Base-by-base conservation (phyloP, 2,329 filamentous ascomycete genomes). In the Neurospora crassa region DNA sequence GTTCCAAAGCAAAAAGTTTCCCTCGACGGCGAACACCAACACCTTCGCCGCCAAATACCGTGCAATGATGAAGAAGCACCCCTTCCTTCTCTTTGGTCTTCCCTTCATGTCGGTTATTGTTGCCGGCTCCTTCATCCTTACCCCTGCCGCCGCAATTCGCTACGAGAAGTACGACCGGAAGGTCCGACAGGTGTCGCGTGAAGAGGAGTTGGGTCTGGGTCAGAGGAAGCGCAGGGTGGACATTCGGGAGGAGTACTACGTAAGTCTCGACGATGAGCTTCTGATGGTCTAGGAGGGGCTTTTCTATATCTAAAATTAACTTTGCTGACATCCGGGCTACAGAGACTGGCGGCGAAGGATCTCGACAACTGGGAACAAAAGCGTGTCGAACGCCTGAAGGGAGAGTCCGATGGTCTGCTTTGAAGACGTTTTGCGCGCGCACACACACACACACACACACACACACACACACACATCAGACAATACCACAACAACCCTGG, bases 291-390 rank as follows among this genome's bases (percentile, higher is more conserved):
- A 67, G 37, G 45, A 7, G 34, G 43, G 53, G 37, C 16, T 53
- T 24, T 18, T 14, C 10, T 10, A 16, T 53, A 2, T 16, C 14
- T 34, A 59, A 34, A 18, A 10, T 34, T 3, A 59, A 14, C 16
- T 67, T 40, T 70, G 43, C 67, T 59, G 45, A 37, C 20, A 67
- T 40, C 67, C 67, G 14, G 20, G 11, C 8, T 47, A 70, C 80
- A 96, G 92, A 89, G 90, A 82, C 84, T 92, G 47, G 92, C 93
- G 76, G 92, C 92, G 41, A 97, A 96, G 81, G 96, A 98, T 79
- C 83, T 98, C 73, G 95, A 99, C 78, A 88, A 93, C 78, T 99
- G 96, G 96, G 95, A 98, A 80, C 96, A 98, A 82, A 96, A 96
- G 82, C 89, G 96, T 70, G 94, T 98, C 12, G 90, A 97, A 83